These are phyloP conservation scores for Porcisia deanei DNA, from an alignment of 208 protist species.

Conservation along the genomic window DNA sequence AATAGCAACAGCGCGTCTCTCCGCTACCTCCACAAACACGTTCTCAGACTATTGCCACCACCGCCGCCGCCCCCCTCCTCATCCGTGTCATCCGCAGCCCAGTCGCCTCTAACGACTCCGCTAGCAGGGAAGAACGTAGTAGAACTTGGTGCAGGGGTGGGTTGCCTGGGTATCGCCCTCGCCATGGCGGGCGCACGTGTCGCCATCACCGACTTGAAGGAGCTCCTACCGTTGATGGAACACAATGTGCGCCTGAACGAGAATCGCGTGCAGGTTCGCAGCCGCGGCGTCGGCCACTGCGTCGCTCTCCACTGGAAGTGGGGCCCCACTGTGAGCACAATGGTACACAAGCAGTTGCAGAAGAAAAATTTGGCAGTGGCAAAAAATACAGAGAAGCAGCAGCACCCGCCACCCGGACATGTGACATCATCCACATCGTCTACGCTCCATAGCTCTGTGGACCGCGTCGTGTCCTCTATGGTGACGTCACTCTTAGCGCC, in stretches of 20 bases:
- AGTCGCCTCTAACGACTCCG: not conserved
- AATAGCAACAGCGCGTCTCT: slow-evolving; percentile 86
- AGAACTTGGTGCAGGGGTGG: slow-evolving; percentile 87
- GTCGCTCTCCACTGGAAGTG: slow-evolving; percentile 74
- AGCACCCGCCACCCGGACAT: not conserved
- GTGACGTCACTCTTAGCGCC: slow-evolving; percentile 22
- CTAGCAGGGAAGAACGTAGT: slow-evolving; percentile 33
- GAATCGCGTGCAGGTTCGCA: slow-evolving; percentile 33
- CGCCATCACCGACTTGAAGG: slow-evolving; percentile 81
- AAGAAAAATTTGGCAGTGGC: slow-evolving; percentile 6
- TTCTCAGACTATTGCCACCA: slow-evolving; percentile 25
- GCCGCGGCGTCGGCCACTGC: slow-evolving; percentile 47
- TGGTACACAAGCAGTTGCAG: slow-evolving; percentile 41
- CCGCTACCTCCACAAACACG: slow-evolving; percentile 58
- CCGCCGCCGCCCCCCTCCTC: not conserved
- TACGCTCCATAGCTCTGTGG: not conserved
- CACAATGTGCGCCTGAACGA: slow-evolving; percentile 74
- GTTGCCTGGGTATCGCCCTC: slow-evolving; percentile 87
- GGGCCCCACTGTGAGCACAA: slow-evolving; percentile 53
- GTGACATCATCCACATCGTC: not conserved
- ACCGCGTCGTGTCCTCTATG: slow-evolving; percentile 29
- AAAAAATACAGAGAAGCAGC: not conserved
- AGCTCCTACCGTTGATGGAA: slow-evolving; percentile 83
- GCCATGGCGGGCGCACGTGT: slow-evolving; percentile 77
- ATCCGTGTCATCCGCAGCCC: not conserved